phyloP scores from a whole-genome alignment of 2,329 filamentous ascomycete genomes.

The Calonectria leucothoes region DNA sequence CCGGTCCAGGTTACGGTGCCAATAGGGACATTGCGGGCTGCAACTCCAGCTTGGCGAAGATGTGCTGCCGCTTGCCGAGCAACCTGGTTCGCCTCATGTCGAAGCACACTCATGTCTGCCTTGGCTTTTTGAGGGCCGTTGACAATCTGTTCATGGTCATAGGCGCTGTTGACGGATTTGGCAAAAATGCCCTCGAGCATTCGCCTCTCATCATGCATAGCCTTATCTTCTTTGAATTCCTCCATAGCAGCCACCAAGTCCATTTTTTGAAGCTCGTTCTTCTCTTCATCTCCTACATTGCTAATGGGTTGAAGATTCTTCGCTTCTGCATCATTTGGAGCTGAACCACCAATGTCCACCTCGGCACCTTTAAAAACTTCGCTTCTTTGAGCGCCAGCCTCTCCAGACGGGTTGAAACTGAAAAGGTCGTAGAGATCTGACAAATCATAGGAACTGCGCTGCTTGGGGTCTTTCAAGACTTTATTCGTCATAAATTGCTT shows the following conservation, averaged over 20 bases:
- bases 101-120: constrained; percentile 82
- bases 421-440: constrained; percentile 94
- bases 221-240: constrained; percentile 67
- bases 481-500: constrained; percentile 99
- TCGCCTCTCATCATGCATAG: constrained; percentile 73
- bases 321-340: background rate
- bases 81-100: constrained; percentile 83
- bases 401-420: constrained; percentile 68
- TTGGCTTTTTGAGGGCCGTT: constrained; percentile 77
- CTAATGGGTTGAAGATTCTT: constrained; percentile 22
- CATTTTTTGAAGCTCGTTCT: constrained; percentile 62
- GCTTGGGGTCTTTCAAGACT: constrained; percentile 92
- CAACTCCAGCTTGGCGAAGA: constrained; percentile 78
- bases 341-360: constrained; percentile 56
- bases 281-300: constrained; percentile 30
- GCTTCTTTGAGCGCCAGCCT: constrained; percentile 77
- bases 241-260: constrained; percentile 74
- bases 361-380: constrained; percentile 90
- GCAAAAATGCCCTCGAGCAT: constrained; percentile 93
- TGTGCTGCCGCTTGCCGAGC: constrained; percentile 82
- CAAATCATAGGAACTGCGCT: constrained; percentile 90
- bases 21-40: constrained; percentile 78
- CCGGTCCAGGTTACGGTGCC: constrained; percentile 97
- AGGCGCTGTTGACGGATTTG: constrained; percentile 86
- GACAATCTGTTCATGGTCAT: constrained; percentile 94